These are phyloP conservation scores for Rhododendron kiyosumense DNA, from an alignment of 148 eudicot species.

Conservation along the genomic window DNA sequence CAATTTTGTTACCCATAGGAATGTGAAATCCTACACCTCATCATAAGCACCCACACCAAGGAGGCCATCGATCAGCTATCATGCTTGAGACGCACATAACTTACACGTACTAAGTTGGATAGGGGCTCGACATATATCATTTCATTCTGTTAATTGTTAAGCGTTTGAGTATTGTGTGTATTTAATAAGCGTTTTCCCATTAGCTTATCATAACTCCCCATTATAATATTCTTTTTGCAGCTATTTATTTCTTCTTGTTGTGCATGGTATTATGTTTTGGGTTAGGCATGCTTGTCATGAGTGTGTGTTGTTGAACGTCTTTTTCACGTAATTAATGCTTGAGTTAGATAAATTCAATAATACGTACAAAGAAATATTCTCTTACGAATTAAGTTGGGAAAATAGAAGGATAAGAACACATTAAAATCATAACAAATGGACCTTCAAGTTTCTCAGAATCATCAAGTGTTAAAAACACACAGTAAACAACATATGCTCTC, in stretches of 20 bases:
- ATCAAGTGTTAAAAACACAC: background rate
- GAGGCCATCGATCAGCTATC: too few species aligned
- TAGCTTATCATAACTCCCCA: background rate
- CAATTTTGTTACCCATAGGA: too few species aligned
- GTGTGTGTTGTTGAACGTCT: background rate
- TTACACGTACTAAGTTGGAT: too few species aligned
- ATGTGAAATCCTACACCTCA: too few species aligned
- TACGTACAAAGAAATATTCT: background rate
- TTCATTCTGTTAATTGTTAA: too few species aligned
- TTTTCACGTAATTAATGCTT: background rate
- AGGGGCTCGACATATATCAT: background rate
- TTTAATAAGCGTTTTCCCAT: background rate
- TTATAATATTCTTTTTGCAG: background rate
- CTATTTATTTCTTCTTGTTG: background rate
- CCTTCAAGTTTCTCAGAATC: background rate
- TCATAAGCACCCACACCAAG: too few species aligned
- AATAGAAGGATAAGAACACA: background rate
- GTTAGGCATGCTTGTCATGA: background rate
- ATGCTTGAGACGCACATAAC: too few species aligned
- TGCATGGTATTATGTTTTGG: background rate
- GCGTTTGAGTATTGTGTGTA: background rate
- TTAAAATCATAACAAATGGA: background rate
- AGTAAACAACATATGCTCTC: background rate
- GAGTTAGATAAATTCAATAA: background rate
- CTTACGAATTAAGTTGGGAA: background rate